Conservation (phyloP, 2,329 filamentous ascomycete species). For the Aspergillus transmontanensis region DNA sequence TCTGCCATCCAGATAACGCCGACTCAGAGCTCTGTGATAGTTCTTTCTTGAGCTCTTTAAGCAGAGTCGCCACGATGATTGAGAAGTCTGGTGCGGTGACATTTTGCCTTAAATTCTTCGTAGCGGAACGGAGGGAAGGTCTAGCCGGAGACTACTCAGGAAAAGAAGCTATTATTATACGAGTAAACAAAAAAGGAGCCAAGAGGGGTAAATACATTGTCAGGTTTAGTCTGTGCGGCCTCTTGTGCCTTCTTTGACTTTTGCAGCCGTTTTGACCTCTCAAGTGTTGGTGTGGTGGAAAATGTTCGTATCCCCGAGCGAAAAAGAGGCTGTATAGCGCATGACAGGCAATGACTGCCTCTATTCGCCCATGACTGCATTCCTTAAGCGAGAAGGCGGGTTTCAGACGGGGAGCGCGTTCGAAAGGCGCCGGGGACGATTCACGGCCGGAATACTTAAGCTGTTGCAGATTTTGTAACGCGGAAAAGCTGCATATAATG, state of each 20-base stretch:
- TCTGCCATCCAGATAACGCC: conserved; percentile 27
- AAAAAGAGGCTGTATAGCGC: conserved; percentile 38
- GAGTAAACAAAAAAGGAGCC: not conserved
- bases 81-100: conserved; percentile 30
- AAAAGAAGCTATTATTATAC: not conserved
- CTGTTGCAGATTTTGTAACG: not conserved
- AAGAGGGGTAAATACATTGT: conserved; percentile 2
- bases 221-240: not conserved
- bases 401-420: not conserved
- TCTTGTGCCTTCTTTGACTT: conserved; percentile 18
- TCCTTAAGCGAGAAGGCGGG: conserved; percentile 20
- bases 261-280: conserved; percentile 18
- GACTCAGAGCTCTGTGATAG: conserved; percentile 18
- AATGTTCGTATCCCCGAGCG: conserved; percentile 34
- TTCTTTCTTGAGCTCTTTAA: conserved; percentile 28
- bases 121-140: not conserved
- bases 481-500: not conserved
- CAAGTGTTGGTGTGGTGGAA: conserved; percentile 31
- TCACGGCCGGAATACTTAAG: not conserved
- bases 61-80: conserved; percentile 27
- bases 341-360: conserved; percentile 45
- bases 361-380: conserved; percentile 45
- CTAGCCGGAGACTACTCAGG: conserved; percentile 6
- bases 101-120: conserved; percentile 10
- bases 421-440: not conserved